A percentile compares a stretch with the other conserved stretches of the same genome.
These are phyloP conservation scores for Pythium dissotocum DNA, from an alignment of 352 stramenopile species.

Conservation along the genomic window DNA sequence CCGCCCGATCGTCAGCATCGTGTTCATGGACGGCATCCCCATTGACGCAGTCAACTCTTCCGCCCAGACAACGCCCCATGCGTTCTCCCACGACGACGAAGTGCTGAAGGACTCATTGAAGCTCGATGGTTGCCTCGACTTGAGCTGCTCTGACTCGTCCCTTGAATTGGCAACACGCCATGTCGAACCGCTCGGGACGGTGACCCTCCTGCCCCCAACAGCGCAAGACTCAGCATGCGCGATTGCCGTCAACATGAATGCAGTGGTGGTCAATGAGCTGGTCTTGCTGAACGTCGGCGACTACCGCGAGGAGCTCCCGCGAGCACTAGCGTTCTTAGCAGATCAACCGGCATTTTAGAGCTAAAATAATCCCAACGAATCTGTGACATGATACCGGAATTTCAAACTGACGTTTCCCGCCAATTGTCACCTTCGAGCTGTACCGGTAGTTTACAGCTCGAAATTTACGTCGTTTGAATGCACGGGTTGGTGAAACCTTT, in stretches of 20 bases:
- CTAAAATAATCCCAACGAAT: neutral
- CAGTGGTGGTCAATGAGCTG: conserved; percentile 70
- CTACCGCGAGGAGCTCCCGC: conserved; percentile 31
- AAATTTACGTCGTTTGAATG: conserved; percentile 19
- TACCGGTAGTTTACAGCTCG: conserved; percentile 26
- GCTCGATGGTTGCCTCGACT: conserved; percentile 51
- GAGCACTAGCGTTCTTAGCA: conserved; percentile 42
- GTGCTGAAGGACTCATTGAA: neutral
- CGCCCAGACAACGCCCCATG: conserved; percentile 7
- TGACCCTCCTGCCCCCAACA: conserved; percentile 19
- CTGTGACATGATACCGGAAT: neutral
- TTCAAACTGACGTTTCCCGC: conserved; percentile 31
- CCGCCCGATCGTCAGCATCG: neutral
- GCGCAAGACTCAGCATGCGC: neutral
- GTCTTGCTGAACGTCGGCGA: conserved; percentile 42
- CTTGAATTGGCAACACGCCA: conserved; percentile 41
- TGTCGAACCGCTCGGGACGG: conserved; percentile 28
- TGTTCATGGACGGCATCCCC: conserved; percentile 4
- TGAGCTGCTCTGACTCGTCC: conserved; percentile 48
- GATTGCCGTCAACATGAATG: conserved; percentile 62
- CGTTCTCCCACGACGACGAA: conserved; percentile 15
- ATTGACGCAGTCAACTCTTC: conserved; percentile 16
- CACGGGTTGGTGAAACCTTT: conserved; percentile 17
- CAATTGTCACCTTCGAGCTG: conserved; percentile 8
- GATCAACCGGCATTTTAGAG: conserved; percentile 12